Evolutionary conservation across 1,139 yeast genomes (phyloP).

Genomic region (Torulaspora globosa): DNA sequence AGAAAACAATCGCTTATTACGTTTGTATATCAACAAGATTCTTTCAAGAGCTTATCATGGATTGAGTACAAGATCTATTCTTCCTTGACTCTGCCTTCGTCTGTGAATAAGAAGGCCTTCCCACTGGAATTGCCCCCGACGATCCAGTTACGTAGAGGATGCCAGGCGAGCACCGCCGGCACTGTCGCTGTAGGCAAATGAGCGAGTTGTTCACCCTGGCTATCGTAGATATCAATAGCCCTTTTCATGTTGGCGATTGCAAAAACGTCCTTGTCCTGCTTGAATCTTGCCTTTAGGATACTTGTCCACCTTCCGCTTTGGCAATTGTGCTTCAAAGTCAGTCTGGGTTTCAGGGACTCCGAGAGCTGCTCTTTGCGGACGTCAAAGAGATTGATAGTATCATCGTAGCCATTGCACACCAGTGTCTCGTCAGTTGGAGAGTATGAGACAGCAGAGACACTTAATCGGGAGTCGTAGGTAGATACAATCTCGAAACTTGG

Average conservation of each 20-base stretch:
- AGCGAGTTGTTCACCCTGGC: conserved; percentile 71
- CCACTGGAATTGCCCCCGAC: conserved; percentile 96
- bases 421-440: conserved; percentile 60
- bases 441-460: conserved; percentile 87
- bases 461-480: conserved; percentile 64
- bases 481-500: conserved; percentile 42
- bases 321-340: conserved; percentile 76
- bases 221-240: conserved; percentile 73
- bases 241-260: conserved; percentile 92
- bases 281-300: conserved; percentile 80
- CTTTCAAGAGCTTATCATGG: background rate
- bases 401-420: conserved; percentile 92
- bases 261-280: conserved; percentile 73
- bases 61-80: background rate
- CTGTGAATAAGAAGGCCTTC: conserved; percentile 60
- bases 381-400: conserved; percentile 63
- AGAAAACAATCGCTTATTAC: conserved; percentile 8
- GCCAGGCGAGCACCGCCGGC: conserved; percentile 82
- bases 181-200: conserved; percentile 75
- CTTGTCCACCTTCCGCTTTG: conserved; percentile 97
- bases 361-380: conserved; percentile 26
- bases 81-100: conserved; percentile 11
- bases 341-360: conserved; percentile 48
- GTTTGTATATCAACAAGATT: background rate
- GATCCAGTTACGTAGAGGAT: conserved; percentile 83